These are phyloP conservation scores for Cladophialophora carrionii DNA, from an alignment of 2,329 filamentous ascomycete species.

Conservation along the genomic window DNA sequence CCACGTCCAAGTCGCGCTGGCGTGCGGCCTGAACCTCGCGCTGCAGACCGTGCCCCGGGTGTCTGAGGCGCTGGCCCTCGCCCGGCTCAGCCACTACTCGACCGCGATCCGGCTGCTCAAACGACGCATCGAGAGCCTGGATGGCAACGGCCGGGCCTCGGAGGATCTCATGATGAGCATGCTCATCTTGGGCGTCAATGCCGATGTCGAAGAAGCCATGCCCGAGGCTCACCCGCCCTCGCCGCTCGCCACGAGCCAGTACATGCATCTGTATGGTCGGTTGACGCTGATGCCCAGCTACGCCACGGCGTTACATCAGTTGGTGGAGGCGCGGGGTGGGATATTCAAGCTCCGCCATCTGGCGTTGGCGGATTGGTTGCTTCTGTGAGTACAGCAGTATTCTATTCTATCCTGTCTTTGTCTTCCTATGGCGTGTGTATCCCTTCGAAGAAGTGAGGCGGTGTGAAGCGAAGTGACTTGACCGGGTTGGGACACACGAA, in stretches of 20 bases:
- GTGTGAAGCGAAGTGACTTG: neutral
- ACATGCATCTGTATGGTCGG: slow-evolving; percentile 11
- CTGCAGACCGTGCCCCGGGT: slow-evolving; percentile 7
- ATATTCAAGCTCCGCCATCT: neutral
- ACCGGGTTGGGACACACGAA: too few relatives aligned
- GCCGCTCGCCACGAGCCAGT: slow-evolving; percentile 6
- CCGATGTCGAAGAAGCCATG: slow-evolving; percentile 2
- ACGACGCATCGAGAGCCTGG: slow-evolving; percentile 5
- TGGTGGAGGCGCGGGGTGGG: slow-evolving; percentile 4
- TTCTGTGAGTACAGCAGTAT: slow-evolving; percentile 2
- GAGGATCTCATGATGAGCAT: slow-evolving; percentile 15
- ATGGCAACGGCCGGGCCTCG: neutral
- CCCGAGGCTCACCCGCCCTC: slow-evolving; percentile 3
- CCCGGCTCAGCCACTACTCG: slow-evolving; percentile 8
- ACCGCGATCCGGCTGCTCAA: slow-evolving; percentile 9
- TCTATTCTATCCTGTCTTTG: neutral
- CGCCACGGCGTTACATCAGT: slow-evolving; percentile 5
- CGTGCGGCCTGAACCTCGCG: slow-evolving; percentile 9
- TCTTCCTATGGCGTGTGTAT: too few relatives aligned
- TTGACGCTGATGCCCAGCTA: slow-evolving; percentile 14
- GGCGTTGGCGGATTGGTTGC: slow-evolving; percentile 9
- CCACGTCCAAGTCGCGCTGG: slow-evolving; percentile 9
- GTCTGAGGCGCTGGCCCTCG: neutral
- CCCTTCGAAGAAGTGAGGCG: too few relatives aligned
- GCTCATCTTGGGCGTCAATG: slow-evolving; percentile 8